phyloP scores from a whole-genome alignment of 805 yeast genomes.

The Yarrowia osloensis region DNA sequence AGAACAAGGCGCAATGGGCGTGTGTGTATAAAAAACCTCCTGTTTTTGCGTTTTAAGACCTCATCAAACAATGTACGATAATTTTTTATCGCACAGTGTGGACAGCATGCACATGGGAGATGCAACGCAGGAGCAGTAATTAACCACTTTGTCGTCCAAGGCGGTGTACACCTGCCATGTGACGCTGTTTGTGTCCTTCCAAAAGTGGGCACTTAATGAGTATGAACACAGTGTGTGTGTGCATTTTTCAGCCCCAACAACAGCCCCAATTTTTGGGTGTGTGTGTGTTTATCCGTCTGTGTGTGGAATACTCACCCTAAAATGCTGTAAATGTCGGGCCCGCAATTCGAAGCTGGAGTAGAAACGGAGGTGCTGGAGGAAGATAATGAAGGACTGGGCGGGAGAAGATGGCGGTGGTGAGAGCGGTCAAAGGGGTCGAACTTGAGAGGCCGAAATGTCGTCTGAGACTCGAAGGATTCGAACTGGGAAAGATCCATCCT shows the following conservation, averaged over 20 bases:
- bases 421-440: not conserved
- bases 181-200: not conserved
- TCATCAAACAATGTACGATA: not conserved
- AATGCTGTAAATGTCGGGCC: conserved; percentile 4
- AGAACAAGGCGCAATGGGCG: no score
- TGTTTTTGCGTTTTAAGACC: not conserved
- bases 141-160: not conserved
- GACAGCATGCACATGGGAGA: not conserved
- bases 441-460: not conserved
- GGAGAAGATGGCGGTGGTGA: not conserved
- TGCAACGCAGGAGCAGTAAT: conserved; percentile 1
- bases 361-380: not conserved
- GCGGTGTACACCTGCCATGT: not conserved
- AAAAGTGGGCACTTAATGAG: not conserved
- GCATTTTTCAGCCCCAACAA: no score
- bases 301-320: conserved; percentile 9
- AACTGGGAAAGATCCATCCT: conserved; percentile 26
- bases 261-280: no score
- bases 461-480: conserved; percentile 11
- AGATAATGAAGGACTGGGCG: conserved; percentile 14
- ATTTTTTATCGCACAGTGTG: conserved; percentile 5
- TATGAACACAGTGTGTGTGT: no score
- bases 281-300: no score
- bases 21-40: not conserved
- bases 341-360: not conserved